Conservation (phyloP, 352 stramenopile genomes). For the Thraustochytrium striatum region DNA sequence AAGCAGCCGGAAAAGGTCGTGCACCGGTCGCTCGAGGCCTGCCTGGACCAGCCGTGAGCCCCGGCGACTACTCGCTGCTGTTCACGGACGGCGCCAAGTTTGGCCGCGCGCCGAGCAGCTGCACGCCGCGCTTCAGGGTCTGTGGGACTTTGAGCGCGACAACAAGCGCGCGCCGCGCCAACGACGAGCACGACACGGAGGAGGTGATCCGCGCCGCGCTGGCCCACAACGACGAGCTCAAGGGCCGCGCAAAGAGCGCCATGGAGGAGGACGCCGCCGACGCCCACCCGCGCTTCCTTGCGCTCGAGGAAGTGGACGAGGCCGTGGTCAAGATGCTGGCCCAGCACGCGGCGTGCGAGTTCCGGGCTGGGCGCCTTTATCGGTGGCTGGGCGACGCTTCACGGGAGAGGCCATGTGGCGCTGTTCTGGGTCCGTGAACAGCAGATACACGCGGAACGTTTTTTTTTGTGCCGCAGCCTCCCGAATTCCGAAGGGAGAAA, state of each 20-base stretch:
- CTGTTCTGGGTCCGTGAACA: too few relatives aligned
- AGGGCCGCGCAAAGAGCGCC: slow-evolving; percentile 57
- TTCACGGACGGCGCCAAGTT: slow-evolving; percentile 97
- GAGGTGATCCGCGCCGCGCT: slow-evolving; percentile 78
- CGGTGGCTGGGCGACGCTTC: too few relatives aligned
- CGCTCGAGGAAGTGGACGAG: slow-evolving; percentile 42
- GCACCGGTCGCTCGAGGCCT: slow-evolving; percentile 80
- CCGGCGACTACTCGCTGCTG: slow-evolving; percentile 72
- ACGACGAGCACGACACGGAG: slow-evolving; percentile 70
- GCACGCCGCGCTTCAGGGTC: slow-evolving; percentile 78
- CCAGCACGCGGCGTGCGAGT: slow-evolving; percentile 68
- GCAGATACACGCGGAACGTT: too few relatives aligned
- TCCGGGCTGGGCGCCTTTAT: slow-evolving; percentile 91
- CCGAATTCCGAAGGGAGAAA: too few relatives aligned
- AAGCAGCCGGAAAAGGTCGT: slow-evolving; percentile 86
- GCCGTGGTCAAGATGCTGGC: slow-evolving; percentile 34
- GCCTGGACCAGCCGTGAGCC: slow-evolving; percentile 78
- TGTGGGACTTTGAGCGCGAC: slow-evolving; percentile 66
- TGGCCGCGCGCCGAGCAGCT: slow-evolving; percentile 80
- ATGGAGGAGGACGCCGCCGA: slow-evolving; percentile 62
- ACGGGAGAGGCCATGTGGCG: too few relatives aligned
- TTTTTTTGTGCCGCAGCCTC: too few relatives aligned
- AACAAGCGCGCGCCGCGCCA: slow-evolving; percentile 74
- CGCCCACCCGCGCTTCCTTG: slow-evolving; percentile 54
- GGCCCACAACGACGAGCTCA: slow-evolving; percentile 65